A percentile compares a stretch with the other conserved stretches of the same genome.
Conservation (phyloP, 345 rosid genomes). For the Schrenkiella parvula region DNA sequence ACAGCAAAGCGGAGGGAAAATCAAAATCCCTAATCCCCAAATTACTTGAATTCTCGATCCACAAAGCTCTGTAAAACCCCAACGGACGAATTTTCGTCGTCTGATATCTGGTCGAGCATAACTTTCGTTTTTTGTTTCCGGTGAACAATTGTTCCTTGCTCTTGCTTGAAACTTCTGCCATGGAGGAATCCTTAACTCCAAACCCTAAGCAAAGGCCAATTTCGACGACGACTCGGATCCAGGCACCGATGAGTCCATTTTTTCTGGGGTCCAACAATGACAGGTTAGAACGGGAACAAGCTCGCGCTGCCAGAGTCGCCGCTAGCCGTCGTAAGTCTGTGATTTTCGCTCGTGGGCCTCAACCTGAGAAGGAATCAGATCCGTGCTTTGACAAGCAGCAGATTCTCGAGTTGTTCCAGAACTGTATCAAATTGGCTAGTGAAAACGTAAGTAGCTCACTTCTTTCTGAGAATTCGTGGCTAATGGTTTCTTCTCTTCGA, state of each 20-base stretch:
- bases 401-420: slow-evolving; percentile 77
- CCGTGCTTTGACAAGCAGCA: slow-evolving; percentile 70
- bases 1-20: slow-evolving; percentile 47
- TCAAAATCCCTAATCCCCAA: slow-evolving; percentile 28
- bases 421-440: slow-evolving; percentile 92
- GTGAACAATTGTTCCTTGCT: neutral
- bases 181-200: slow-evolving; percentile 77
- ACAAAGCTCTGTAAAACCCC: slow-evolving; percentile 1
- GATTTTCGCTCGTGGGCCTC: slow-evolving; percentile 30
- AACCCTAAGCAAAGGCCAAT: slow-evolving; percentile 51
- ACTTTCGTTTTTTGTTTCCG: neutral
- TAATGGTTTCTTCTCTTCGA: neutral
- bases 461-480: neutral
- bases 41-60: neutral
- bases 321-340: slow-evolving; percentile 74
- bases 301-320: slow-evolving; percentile 84
- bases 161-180: slow-evolving; percentile 11
- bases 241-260: slow-evolving; percentile 78
- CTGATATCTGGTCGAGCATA: neutral
- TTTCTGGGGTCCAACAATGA: slow-evolving; percentile 83
- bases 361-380: slow-evolving; percentile 36
- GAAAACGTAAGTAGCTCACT: slow-evolving; percentile 56
- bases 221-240: slow-evolving; percentile 50
- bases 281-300: slow-evolving; percentile 76
- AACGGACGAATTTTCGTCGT: slow-evolving; percentile 8